phyloP scores from a whole-genome alignment of 148 eudicot species.

The Agrostemma githago region DNA sequence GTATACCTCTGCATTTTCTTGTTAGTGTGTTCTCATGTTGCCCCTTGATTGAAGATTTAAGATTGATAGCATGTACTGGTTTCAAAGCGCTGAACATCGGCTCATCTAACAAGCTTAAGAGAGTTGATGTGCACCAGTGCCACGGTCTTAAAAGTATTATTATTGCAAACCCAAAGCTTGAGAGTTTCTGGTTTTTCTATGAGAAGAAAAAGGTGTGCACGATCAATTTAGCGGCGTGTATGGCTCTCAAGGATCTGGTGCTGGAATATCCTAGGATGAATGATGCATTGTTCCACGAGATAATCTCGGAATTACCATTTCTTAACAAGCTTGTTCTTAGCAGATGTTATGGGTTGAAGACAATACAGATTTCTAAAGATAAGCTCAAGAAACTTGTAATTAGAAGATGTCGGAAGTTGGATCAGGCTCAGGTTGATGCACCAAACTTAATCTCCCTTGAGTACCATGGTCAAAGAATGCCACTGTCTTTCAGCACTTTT shows the following conservation, averaged over 20 bases:
- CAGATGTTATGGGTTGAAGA: slow-evolving; percentile 22
- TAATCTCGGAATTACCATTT: slow-evolving; percentile 6
- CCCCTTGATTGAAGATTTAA: slow-evolving; percentile 22
- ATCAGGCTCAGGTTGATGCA: slow-evolving; percentile 5
- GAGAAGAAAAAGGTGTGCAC: slow-evolving; percentile 4
- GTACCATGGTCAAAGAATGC: slow-evolving; percentile 23
- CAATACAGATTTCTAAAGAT: slow-evolving; percentile 5
- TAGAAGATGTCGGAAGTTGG: slow-evolving; percentile 23
- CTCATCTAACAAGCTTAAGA: slow-evolving; percentile 9
- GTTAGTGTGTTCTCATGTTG: slow-evolving; percentile 7
- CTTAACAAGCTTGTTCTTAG: slow-evolving; percentile 27
- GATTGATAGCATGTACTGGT: slow-evolving; percentile 18
- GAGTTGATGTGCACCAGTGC: slow-evolving; percentile 29
- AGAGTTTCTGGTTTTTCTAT: slow-evolving; percentile 20
- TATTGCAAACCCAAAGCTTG: slow-evolving; percentile 14
- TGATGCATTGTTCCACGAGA: slow-evolving; percentile 10
- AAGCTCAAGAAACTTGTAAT: slow-evolving; percentile 19
- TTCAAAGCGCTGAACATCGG: neutral
- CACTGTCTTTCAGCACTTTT: slow-evolving; percentile 5
- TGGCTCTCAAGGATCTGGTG: slow-evolving; percentile 16
- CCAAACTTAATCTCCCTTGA: slow-evolving; percentile 24
- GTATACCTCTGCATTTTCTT: neutral
- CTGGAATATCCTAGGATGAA: slow-evolving; percentile 24
- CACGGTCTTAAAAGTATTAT: slow-evolving; percentile 4
- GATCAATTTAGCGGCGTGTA: slow-evolving; percentile 17